Percentiles rank a stretch among this genome's conserved stretches.
Evolutionary conservation across 1,139 yeast genomes (phyloP).

Genomic region (Geotrichum restrictum): DNA sequence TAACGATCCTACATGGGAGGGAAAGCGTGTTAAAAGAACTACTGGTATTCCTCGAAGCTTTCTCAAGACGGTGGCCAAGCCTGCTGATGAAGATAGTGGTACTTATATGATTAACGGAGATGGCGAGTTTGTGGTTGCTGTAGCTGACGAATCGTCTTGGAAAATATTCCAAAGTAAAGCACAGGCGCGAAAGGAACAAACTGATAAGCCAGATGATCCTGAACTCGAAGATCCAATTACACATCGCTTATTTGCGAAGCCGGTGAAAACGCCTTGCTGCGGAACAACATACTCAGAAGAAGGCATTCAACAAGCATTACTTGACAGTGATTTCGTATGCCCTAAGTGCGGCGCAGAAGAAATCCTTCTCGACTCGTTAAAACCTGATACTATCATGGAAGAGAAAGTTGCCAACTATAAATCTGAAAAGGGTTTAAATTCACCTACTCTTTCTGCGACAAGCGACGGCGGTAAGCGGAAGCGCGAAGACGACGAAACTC

Average conservation of each 20-base stretch:
- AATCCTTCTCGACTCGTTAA: conserved; percentile 67
- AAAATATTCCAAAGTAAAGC: conserved; percentile 61
- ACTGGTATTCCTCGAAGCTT: conserved; percentile 97
- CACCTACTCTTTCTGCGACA: conserved; percentile 13
- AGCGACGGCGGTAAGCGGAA: conserved; percentile 20
- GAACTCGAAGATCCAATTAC: conserved; percentile 61
- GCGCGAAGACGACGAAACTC: conserved; percentile 22
- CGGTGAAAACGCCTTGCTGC: conserved; percentile 90
- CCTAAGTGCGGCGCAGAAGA: conserved; percentile 80
- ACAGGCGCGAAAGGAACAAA: conserved; percentile 38
- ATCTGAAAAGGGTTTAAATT: conserved; percentile 40
- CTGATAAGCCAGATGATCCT: conserved; percentile 51
- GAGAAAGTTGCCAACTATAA: conserved; percentile 52
- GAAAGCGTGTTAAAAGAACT: conserved; percentile 82
- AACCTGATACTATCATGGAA: conserved; percentile 57
- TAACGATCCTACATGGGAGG: conserved; percentile 89
- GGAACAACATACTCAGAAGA: conserved; percentile 53
- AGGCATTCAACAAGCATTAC: conserved; percentile 64
- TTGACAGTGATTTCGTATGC: conserved; percentile 85
- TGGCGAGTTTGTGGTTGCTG: conserved; percentile 91
- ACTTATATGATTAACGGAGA: conserved; percentile 88
- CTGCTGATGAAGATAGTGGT: conserved; percentile 60
- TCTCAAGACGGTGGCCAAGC: conserved; percentile 73
- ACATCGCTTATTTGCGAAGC: conserved; percentile 58
- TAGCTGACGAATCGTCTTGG: conserved; percentile 95